Conservation (phyloP, 2,329 filamentous ascomycete species). For the Mycocentrospora acerina region DNA sequence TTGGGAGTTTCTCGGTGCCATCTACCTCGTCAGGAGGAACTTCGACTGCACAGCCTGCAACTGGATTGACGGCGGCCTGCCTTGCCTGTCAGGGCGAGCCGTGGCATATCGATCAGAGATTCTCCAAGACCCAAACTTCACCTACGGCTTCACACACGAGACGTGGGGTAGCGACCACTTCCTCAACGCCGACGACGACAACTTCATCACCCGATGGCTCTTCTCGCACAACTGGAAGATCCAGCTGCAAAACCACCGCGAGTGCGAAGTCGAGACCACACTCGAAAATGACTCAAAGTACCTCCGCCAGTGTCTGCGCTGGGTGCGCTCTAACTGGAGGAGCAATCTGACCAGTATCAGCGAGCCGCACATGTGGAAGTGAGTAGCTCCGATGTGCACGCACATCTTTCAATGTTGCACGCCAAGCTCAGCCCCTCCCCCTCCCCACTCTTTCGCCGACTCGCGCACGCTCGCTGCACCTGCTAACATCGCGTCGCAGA, state of each 20-base stretch:
- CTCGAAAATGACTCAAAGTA: constrained; percentile 88
- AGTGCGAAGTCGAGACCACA: constrained; percentile 83
- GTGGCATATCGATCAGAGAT: constrained; percentile 91
- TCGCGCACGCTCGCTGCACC: constrained; percentile 14
- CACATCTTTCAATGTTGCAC: constrained; percentile 23
- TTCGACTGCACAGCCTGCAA: constrained; percentile 97
- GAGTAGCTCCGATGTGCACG: constrained; percentile 49
- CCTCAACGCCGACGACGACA: constrained; percentile 95
- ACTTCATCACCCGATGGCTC: constrained; percentile 96
- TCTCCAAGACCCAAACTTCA: constrained; percentile 80
- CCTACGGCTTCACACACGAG: constrained; percentile 87
- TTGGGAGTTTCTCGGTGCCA: constrained; percentile 87
- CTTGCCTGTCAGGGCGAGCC: constrained; percentile 92
- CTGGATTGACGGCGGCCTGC: constrained; percentile 92
- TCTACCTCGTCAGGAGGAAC: constrained; percentile 91
- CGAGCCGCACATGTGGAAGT: constrained; percentile 85
- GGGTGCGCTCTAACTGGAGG: constrained; percentile 97
- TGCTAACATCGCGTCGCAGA: constrained; percentile 52
- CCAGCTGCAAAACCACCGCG: constrained; percentile 88
- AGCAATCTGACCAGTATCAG: constrained; percentile 91
- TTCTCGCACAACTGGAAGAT: constrained; percentile 92
- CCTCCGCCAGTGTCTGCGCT: constrained; percentile 87
- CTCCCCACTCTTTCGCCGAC: constrained; percentile 17
- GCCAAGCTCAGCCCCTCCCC: constrained; percentile 35
- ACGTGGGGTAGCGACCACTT: constrained; percentile 70